These are phyloP conservation scores for Phlyctochytrium bullatum DNA, from an alignment of 192 early-diverging fungal species.

Conservation along the genomic window DNA sequence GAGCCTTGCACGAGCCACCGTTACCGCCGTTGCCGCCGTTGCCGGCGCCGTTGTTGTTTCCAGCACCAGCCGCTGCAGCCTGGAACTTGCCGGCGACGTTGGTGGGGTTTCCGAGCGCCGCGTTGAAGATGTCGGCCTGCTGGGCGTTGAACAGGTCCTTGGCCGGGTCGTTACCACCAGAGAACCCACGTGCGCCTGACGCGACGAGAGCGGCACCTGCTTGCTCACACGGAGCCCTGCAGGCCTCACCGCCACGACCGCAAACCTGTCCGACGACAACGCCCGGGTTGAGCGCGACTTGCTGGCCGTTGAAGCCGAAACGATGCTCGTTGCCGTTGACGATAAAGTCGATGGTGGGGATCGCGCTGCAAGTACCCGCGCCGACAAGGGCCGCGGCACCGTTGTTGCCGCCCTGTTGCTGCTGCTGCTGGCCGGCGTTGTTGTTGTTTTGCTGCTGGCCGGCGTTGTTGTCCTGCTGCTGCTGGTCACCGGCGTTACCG, in stretches of 20 bases:
- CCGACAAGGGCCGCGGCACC: background rate
- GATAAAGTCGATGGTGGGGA: slow-evolving; percentile 17
- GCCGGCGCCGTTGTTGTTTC: background rate
- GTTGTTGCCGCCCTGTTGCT: background rate
- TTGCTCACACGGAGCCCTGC: background rate
- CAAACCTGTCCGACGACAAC: background rate
- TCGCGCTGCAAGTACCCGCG: background rate
- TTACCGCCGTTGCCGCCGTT: background rate
- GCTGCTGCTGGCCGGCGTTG: background rate
- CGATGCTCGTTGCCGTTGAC: slow-evolving; percentile 21
- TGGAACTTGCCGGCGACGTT: background rate
- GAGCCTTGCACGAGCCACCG: background rate
- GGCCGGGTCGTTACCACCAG: background rate
- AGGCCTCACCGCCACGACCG: background rate
- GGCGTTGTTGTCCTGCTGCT: background rate
- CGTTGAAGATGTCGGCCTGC: background rate
- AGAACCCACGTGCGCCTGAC: background rate
- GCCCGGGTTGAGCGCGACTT: background rate
- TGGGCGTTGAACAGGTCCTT: background rate
- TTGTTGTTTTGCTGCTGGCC: background rate
- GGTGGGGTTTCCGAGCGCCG: background rate
- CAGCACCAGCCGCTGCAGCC: background rate
- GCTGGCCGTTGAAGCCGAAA: background rate
- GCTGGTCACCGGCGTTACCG: background rate
- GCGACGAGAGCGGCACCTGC: background rate